Percentiles rank a stretch among this genome's conserved stretches.
These are phyloP conservation scores for Epichloe festucae DNA, from an alignment of 2,329 filamentous ascomycete species.

Conservation along the genomic window DNA sequence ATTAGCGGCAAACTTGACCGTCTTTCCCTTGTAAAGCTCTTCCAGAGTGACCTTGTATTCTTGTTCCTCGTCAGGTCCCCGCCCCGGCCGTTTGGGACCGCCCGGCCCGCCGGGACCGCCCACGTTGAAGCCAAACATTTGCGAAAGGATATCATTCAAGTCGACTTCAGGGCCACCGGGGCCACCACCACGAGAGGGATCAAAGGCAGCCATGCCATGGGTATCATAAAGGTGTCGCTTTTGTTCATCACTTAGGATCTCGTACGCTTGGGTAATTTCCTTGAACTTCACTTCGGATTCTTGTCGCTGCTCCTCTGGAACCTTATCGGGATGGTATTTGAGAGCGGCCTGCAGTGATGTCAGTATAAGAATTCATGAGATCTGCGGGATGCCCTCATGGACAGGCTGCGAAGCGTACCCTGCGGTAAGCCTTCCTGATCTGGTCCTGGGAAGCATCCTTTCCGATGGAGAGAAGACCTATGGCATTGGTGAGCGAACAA, in stretches of 20 bases:
- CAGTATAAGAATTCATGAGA: slow-evolving; percentile 4
- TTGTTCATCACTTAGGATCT: slow-evolving; percentile 92
- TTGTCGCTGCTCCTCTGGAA: slow-evolving; percentile 69
- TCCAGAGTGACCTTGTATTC: slow-evolving; percentile 84
- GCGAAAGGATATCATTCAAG: slow-evolving; percentile 80
- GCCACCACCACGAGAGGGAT: slow-evolving; percentile 56
- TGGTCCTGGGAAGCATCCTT: slow-evolving; percentile 62
- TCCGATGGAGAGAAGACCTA: slow-evolving; percentile 69
- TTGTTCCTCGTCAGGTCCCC: slow-evolving; percentile 75
- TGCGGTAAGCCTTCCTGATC: slow-evolving; percentile 93
- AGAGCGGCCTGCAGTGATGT: slow-evolving; percentile 55
- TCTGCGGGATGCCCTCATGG: background rate
- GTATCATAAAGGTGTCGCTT: slow-evolving; percentile 86
- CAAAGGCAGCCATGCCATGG: slow-evolving; percentile 93
- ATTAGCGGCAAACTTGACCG: slow-evolving; percentile 88
- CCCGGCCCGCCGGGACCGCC: slow-evolving; percentile 41
- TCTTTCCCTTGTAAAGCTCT: slow-evolving; percentile 97
- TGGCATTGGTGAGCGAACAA: slow-evolving; percentile 4
- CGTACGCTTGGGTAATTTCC: slow-evolving; percentile 83
- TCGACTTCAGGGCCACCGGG: slow-evolving; percentile 60
- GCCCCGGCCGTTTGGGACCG: slow-evolving; percentile 48
- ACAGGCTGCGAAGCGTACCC: slow-evolving; percentile 42
- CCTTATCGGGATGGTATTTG: slow-evolving; percentile 89
- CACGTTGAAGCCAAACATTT: slow-evolving; percentile 78
- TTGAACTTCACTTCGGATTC: slow-evolving; percentile 91